phyloP scores from a whole-genome alignment of 169 alveolate species.

The Plasmodium gonderi region DNA sequence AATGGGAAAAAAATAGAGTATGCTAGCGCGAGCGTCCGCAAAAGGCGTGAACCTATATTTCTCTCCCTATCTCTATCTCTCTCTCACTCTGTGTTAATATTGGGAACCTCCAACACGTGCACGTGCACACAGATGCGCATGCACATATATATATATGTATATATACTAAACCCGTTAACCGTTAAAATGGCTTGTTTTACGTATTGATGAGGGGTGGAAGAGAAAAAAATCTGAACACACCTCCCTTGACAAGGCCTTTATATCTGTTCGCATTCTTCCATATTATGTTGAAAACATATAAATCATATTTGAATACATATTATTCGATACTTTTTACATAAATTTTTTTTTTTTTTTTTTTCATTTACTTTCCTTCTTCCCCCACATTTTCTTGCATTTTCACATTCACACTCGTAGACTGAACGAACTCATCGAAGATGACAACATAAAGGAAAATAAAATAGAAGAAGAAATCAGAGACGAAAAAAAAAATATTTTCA shows the following conservation, averaged over 20 bases:
- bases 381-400: too few relatives aligned
- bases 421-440: conserved; percentile 47
- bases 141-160: neutral
- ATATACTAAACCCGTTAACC: too few relatives aligned
- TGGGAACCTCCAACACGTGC: neutral
- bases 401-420: too few relatives aligned
- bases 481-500: conserved; percentile 45
- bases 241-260: too few relatives aligned
- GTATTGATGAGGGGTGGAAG: too few relatives aligned
- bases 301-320: too few relatives aligned
- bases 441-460: conserved; percentile 48
- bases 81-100: too few relatives aligned
- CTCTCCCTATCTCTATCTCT: neutral
- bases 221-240: neutral
- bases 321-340: too few relatives aligned
- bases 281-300: too few relatives aligned
- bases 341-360: too few relatives aligned
- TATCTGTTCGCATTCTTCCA: too few relatives aligned
- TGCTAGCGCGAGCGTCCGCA: neutral
- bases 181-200: too few relatives aligned
- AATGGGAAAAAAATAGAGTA: neutral
- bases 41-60: neutral
- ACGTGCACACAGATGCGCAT: neutral
- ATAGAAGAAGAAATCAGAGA: conserved; percentile 72
- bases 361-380: neutral